Evolutionary conservation across 2,329 filamentous ascomycete genomes (phyloP).

Genomic region (Colletotrichum lupini): DNA sequence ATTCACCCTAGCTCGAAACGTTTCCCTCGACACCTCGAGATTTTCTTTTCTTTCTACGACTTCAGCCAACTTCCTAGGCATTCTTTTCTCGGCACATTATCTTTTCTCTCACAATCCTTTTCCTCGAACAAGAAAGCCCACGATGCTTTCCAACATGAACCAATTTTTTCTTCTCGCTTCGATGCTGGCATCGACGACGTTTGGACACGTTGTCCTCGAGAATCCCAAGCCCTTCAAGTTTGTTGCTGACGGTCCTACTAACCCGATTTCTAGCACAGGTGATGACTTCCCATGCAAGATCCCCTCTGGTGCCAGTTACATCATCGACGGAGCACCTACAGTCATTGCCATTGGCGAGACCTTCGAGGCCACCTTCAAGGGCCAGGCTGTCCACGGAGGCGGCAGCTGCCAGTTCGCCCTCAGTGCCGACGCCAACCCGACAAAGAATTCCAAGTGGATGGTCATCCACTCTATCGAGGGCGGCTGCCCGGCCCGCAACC

Average conservation of each 20-base stretch:
- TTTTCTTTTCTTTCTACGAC: not conserved
- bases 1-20: too few species aligned
- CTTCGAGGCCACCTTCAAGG: conserved; percentile 20
- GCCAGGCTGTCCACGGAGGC: conserved; percentile 30
- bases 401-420: conserved; percentile 29
- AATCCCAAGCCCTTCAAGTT: conserved; percentile 29
- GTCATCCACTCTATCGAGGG: conserved; percentile 31
- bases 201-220: conserved; percentile 29
- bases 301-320: conserved; percentile 3
- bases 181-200: conserved; percentile 6
- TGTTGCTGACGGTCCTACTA: conserved; percentile 22
- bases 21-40: too few species aligned
- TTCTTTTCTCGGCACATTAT: not conserved
- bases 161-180: not conserved
- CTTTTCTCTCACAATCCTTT: not conserved
- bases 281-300: conserved; percentile 31
- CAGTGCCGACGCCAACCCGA: conserved; percentile 12
- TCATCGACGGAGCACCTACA: conserved; percentile 22
- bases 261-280: conserved; percentile 22
- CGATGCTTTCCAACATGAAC: not conserved
- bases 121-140: not conserved
- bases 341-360: conserved; percentile 20
- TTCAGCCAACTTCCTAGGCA: too few species aligned
- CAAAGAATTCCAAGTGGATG: conserved; percentile 27
- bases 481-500: conserved; percentile 26